These are phyloP conservation scores for Globisporangium camurandrum DNA, from an alignment of 352 stramenopile species.

Conservation along the genomic window DNA sequence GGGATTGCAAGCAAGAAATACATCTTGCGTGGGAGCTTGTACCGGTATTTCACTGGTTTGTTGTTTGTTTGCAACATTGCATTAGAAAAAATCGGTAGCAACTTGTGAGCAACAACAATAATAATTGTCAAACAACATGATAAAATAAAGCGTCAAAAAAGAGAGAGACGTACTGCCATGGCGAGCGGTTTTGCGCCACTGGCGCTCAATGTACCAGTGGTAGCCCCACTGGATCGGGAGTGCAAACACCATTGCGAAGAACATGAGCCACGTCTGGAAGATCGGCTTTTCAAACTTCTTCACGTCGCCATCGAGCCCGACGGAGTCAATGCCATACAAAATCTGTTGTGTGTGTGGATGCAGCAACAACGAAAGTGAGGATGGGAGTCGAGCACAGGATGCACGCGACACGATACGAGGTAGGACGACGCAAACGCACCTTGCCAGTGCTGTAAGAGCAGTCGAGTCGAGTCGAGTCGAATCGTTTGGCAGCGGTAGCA, in stretches of 20 bases:
- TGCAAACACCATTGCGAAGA: constrained; percentile 92
- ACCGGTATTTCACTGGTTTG: constrained; percentile 75
- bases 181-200: constrained; percentile 49
- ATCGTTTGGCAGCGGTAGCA: neutral
- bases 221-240: constrained; percentile 89
- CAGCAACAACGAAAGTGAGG: neutral
- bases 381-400: neutral
- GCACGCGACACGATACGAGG: neutral
- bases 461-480: neutral
- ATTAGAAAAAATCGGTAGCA: no score
- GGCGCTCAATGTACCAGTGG: constrained; percentile 65
- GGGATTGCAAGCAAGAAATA: constrained; percentile 93
- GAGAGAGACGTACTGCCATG: constrained; percentile 44
- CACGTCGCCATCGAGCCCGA: constrained; percentile 79
- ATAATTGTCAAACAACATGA: no score
- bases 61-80: no score
- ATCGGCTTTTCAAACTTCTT: constrained; percentile 94
- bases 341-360: constrained; percentile 54
- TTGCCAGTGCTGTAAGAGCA: constrained; percentile 47
- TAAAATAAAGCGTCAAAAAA: no score
- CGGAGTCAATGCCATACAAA: constrained; percentile 88
- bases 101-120: no score
- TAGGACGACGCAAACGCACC: constrained; percentile 16
- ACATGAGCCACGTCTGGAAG: constrained; percentile 97
- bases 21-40: constrained; percentile 85